Base-by-base conservation (phyloP, 2,329 filamentous ascomycete genomes). In the Orbilia quercus region DNA sequence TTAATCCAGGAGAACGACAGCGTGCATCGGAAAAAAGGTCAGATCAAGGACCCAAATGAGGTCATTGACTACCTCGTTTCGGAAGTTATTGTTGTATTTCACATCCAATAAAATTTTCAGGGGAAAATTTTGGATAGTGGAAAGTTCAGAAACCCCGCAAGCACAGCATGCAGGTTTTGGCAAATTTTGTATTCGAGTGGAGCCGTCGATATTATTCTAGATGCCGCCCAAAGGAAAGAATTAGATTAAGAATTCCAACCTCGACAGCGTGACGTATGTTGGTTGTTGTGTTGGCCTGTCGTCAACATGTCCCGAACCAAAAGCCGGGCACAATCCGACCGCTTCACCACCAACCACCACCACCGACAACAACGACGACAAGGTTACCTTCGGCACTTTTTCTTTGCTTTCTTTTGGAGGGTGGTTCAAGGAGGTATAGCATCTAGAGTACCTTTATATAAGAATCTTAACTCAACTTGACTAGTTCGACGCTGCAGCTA, bases 301-400 rank as follows among this genome's bases (percentile, higher is more conserved):
- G 45, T 60, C 34, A 31, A 9, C 16, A 20, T 2, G 2, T 4
- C 42, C 42, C 42, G n/a, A 22, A 16, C 36, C 42, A 20, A n/a
- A 9, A 23, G 40, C 58, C 58, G 58, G 62, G 31, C 44, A 66
- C 11, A 51, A 51, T 14, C 62, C 62, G 62, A 66, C 20, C 58
- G 45, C 42, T 65, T 2, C n/a, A 36, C 31, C 36, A 58, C 58
- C n/a, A n/a, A n/a, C n/a, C n/a, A n/a, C 38, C 34, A 34, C 28
- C 23, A 48, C 12, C 44, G 55, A 16, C 31, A 57, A 34, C 51
- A 38, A 66, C 45, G n/a, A n/a, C 11, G 36, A 51, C 42, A 44
- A 73, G 60, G 67, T 40, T 73, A 73, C 59, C 67, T 66, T 73
- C 67, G 67, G 67, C 67, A 59, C n/a, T 59, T 58, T 58, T 53